Evolutionary conservation across 768 basidiomycete genomes (phyloP), one percentile per base, ranked within the genome.

Genomic region (Peribolospora kevripleyi): DNA sequence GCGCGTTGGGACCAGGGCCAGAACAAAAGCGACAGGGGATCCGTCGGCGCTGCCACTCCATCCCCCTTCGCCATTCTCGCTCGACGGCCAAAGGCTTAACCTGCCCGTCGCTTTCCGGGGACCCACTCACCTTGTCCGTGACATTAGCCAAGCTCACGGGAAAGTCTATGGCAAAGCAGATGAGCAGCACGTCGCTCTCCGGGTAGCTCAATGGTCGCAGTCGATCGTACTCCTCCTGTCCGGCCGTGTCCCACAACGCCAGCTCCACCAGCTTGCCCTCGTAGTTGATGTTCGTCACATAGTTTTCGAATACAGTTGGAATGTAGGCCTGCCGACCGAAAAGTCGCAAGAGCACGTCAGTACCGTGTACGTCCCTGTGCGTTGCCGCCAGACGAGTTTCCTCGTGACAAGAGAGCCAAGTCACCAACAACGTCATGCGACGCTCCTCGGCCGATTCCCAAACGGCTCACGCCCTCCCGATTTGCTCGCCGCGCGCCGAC

Each of bases 211-310:
- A 78, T 57, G 93, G 91, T 55, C 93, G 78, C 61, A 98, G 82
- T 63, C 91, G 84, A 70, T 97, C 93, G 69, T 97, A 97, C 67
- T 97, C 93, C 57, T 97, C 91, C 69, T 97, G 91, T 50, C 93
- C 93, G 14, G 93, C 91, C 54, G 93, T 97, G 84, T 97, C 93
- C 93, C 93, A 98, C 13, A 98, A 73, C n/a, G 93, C 91, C 47
- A 98, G 76, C 64, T 93, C 86, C 58, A 98, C 79, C 14, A 83
- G 72, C 69, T 87, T 88, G 55, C 81, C 80, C 37, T 90, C 86
- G 88, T 65, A 93, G 70, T 50, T 88, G 83, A 66, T 91, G 76
- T 71, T 95, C 85, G 63, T 91, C 84, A 86, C 83, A 63, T 87
- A 88, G 74, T 86, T 88, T 68, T 90, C 86, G 66, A 90, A 90